These are phyloP conservation scores for Pelargonium fulgidum DNA, from an alignment of 441 rosid genomes.

Conservation along the genomic window DNA sequence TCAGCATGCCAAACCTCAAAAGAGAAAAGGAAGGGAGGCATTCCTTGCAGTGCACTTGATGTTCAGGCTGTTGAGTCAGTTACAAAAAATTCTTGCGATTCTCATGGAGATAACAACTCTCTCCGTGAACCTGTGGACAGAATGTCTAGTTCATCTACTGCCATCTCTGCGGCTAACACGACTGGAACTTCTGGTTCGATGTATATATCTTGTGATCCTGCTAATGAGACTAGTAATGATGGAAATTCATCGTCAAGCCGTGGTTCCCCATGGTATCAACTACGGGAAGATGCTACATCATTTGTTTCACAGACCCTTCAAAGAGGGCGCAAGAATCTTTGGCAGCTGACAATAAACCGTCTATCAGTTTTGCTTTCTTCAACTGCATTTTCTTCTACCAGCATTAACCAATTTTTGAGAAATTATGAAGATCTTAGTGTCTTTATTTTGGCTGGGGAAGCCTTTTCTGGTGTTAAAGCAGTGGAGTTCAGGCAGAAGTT, in stretches of 20 bases:
- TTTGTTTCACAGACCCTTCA: conserved; percentile 85
- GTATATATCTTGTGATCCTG: conserved; percentile 27
- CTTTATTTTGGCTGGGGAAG: conserved; percentile 94
- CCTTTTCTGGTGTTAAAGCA: conserved; percentile 89
- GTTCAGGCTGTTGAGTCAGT: conserved; percentile 37
- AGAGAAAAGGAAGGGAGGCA: conserved; percentile 37
- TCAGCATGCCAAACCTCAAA: conserved; percentile 30
- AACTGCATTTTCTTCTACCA: conserved; percentile 67
- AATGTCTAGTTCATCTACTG: conserved; percentile 30
- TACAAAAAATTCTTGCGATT: conserved; percentile 32
- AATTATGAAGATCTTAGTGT: conserved; percentile 78
- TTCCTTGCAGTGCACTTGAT: conserved; percentile 29
- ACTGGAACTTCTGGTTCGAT: conserved; percentile 28
- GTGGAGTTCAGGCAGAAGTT: conserved; percentile 89
- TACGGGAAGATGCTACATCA: conserved; percentile 81
- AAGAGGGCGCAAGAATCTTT: conserved; percentile 88
- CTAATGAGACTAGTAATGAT: conserved; percentile 43
- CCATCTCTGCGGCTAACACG: conserved; percentile 26
- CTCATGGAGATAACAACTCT: conserved; percentile 31
- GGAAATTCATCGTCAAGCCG: conserved; percentile 53
- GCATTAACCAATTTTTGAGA: conserved; percentile 92
- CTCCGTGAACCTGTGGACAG: conserved; percentile 32
- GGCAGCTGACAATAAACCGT: conserved; percentile 96
- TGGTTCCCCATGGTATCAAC: conserved; percentile 86
- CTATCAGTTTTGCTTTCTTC: conserved; percentile 90